A percentile compares a stretch with the other conserved stretches of the same genome.
Conservation (phyloP, 305 asterid genomes). For the Fraxinus sp. region DNA sequence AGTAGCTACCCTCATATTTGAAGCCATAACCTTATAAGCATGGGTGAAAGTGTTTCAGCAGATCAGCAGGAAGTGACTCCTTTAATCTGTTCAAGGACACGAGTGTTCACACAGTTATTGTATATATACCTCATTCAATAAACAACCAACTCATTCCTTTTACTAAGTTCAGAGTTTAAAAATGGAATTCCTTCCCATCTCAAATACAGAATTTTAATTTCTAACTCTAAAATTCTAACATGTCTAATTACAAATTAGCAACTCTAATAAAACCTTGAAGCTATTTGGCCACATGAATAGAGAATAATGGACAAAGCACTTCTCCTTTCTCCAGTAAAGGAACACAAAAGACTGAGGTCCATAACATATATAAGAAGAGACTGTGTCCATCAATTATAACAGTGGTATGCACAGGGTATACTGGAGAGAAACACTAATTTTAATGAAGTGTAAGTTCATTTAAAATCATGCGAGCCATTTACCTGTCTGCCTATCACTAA, state of each 20-base stretch:
- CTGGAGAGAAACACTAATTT: background rate
- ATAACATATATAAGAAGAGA: background rate
- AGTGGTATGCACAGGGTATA: background rate
- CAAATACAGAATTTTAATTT: background rate
- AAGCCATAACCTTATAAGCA: background rate
- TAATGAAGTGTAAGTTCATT: background rate
- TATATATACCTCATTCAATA: background rate
- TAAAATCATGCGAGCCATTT: conserved; percentile 24
- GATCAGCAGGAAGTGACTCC: background rate
- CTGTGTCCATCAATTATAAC: background rate
- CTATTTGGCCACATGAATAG: background rate
- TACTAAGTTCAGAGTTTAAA: background rate
- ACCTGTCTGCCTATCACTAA: conserved; percentile 54
- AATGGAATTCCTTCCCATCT: background rate
- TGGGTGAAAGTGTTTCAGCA: background rate
- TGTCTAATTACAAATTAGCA: background rate
- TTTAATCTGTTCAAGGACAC: background rate
- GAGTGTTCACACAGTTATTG: background rate
- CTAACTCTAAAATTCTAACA: background rate
- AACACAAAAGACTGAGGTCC: background rate
- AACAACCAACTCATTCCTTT: background rate
- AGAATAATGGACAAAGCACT: background rate
- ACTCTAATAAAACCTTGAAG: background rate
- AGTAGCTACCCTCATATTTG: background rate
- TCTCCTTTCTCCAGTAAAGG: background rate